Base-by-base conservation (phyloP, 2,329 filamentous ascomycete genomes). In the Chrysosporium queenslandicum region DNA sequence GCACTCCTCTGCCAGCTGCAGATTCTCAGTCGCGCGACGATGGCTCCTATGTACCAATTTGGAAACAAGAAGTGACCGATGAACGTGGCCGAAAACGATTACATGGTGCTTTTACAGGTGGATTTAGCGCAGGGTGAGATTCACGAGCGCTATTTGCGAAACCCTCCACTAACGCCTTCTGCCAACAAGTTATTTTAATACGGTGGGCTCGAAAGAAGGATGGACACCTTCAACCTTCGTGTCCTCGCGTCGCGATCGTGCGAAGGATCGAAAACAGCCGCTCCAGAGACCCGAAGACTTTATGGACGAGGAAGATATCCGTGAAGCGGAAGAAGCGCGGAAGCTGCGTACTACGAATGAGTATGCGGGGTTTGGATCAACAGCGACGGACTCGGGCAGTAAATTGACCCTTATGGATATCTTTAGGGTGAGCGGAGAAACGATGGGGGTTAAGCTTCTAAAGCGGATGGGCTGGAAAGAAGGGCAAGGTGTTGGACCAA, bases 21-120 rank as follows among this genome's bases (percentile, higher is more conserved):
- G 87, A 94, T 63, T 77, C 84, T 46, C 80, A 87, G 18, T 76
- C 80, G 34, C 83, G 88, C 61, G 90, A 97, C 67, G 87, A 96
- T 72, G 91, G 90, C 56, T 88, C 87, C 37, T 97, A 90, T 65
- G 80, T 95, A 14, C 92, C 92, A 0, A 71, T 95, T n/a, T 97
- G 92, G 89, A 95, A 97, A 73, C 92, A 98, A 74, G 91, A 96
- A 66, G 90, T 94, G 66, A 86, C 85, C 54, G 92, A 98, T 70
- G 92, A 96, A 65, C 83, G 83, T 59, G 92, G 92, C 14, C 78
- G 90, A 60, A 91, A 94, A 70, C 81, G 92, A 50, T 77, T 98
- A 2, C 92, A 98, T 69, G 92, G 92, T 58, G 92, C 92, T 57
- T 98, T 98, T 65, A 96, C 89, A 1, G 92, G 92, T 60, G 92